Evolutionary conservation across 139 green algal species (phyloP).

Genomic region (Spirogloea muscicola): DNA sequence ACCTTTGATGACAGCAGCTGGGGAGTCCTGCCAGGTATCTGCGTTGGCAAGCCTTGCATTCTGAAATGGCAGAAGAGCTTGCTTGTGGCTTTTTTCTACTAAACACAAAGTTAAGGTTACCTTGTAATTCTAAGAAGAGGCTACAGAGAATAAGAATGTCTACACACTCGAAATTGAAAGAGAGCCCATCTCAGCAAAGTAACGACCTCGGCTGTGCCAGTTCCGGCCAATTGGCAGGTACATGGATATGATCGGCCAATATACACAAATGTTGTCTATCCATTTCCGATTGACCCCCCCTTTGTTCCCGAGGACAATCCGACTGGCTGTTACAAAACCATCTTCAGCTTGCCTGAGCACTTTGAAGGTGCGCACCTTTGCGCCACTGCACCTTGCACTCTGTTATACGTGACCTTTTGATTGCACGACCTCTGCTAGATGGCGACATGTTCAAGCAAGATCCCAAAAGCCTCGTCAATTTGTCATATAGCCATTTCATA

Average conservation of each 20-base stretch:
- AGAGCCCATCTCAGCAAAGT: neutral
- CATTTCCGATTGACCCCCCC: slow-evolving; percentile 81
- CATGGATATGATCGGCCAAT: slow-evolving; percentile 77
- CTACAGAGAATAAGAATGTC: neutral
- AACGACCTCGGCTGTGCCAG: neutral
- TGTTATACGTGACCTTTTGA: too few relatives aligned
- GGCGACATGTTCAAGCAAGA: neutral
- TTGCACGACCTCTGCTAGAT: neutral
- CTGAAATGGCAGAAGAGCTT: neutral
- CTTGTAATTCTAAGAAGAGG: neutral
- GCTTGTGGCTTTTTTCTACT: neutral
- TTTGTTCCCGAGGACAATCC: slow-evolving; percentile 79
- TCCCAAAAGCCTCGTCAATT: neutral
- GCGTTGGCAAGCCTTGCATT: neutral
- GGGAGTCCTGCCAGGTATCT: slow-evolving; percentile 48
- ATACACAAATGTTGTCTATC: slow-evolving; percentile 95
- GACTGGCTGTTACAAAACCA: slow-evolving; percentile 80
- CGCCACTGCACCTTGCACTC: too few relatives aligned
- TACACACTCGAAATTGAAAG: neutral
- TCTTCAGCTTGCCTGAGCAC: slow-evolving; percentile 59
- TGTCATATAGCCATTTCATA: too few relatives aligned
- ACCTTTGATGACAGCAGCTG: slow-evolving; percentile 28
- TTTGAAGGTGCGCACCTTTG: slow-evolving; percentile 4
- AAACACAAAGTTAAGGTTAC: neutral
- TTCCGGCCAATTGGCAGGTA: slow-evolving; percentile 86